Conservation (phyloP, 2,329 filamentous ascomycete species). For the Alternaria panax region DNA sequence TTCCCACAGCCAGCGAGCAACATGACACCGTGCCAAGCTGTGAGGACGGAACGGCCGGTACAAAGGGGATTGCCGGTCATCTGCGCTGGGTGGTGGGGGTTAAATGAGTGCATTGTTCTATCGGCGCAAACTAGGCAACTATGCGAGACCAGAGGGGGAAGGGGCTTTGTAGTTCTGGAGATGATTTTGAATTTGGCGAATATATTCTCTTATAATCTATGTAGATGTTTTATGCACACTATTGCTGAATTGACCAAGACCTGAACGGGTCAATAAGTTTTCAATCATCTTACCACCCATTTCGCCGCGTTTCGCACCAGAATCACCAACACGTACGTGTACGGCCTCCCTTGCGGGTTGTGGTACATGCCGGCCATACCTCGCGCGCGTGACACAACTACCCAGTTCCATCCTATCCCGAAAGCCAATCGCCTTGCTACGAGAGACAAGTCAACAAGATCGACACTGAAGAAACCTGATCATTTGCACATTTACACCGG, state of each 20-base stretch:
- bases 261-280: neutral
- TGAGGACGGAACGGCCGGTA: neutral
- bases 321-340: neutral
- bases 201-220: slow-evolving; percentile 2
- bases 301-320: neutral
- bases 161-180: neutral
- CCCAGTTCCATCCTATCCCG: neutral
- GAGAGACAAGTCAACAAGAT: neutral
- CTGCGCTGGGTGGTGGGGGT: neutral
- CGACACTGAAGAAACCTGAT: neutral
- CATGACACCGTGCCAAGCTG: neutral
- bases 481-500: neutral
- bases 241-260: neutral
- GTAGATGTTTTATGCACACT: neutral
- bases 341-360: neutral
- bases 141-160: neutral
- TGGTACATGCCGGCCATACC: neutral
- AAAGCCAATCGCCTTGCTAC: neutral
- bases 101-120: neutral
- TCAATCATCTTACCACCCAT: neutral
- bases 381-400: neutral
- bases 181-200: neutral
- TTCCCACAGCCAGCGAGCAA: neutral
- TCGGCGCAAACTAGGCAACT: neutral
- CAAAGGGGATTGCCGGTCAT: neutral